A percentile compares a stretch with the other conserved stretches of the same genome.
phyloP scores from a whole-genome alignment of 2,329 filamentous ascomycete species.

The Aphanoascus verrucosus region DNA sequence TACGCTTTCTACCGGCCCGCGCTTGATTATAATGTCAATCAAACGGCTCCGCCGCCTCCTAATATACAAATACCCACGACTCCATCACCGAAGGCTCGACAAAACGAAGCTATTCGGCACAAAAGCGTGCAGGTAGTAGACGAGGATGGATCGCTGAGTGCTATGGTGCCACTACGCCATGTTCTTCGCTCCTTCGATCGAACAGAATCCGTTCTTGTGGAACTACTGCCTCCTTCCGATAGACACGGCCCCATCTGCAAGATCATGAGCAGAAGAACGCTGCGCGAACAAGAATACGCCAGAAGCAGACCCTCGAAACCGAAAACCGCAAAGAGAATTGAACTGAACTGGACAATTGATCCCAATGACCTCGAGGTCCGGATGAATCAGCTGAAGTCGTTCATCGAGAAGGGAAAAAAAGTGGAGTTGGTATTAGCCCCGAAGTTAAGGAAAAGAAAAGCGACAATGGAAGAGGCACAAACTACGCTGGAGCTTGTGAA shows the following conservation, averaged over 20 bases:
- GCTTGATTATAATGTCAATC: neutral
- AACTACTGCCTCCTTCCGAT: conserved; percentile 32
- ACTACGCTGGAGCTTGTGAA: conserved; percentile 46
- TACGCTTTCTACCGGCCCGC: neutral
- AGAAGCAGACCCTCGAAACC: neutral
- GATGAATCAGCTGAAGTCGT: conserved; percentile 54
- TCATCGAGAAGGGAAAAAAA: conserved; percentile 61
- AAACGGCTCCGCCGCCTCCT: no score
- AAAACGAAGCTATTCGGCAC: conserved; percentile 28
- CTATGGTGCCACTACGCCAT: conserved; percentile 22
- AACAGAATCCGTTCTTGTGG: conserved; percentile 42
- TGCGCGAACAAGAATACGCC: conserved; percentile 26
- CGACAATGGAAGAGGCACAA: conserved; percentile 51
- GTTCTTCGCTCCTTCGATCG: conserved; percentile 40
- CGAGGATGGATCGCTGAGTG: conserved; percentile 24
- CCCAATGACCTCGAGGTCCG: conserved; percentile 63
- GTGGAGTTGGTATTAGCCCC: conserved; percentile 64
- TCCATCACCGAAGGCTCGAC: conserved; percentile 14
- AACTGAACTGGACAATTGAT: conserved; percentile 81
- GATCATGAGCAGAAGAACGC: conserved; percentile 49
- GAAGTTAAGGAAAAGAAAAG: conserved; percentile 53
- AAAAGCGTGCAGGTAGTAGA: conserved; percentile 28
- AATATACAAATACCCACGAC: neutral
- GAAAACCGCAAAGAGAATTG: conserved; percentile 56
- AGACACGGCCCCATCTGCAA: conserved; percentile 54